Conservation (phyloP, 306 rosid species). For the Dryas octopetala region DNA sequence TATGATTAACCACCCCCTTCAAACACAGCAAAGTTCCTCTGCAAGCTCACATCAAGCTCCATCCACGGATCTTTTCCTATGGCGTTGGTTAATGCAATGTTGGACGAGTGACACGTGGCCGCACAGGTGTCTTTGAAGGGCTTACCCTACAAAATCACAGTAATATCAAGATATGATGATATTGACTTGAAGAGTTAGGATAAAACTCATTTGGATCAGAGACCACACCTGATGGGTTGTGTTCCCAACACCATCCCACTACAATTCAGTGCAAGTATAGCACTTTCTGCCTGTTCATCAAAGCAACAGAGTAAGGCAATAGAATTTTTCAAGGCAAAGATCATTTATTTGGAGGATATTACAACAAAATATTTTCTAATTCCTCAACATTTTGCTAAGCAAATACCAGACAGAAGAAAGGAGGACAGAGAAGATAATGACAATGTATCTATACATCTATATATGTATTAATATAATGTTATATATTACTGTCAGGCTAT, state of each 20-base stretch:
- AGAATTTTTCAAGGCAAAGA: not conserved
- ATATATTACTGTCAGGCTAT: too few species aligned
- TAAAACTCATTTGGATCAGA: not conserved
- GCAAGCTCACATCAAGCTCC: constrained; percentile 40
- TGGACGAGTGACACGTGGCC: constrained; percentile 81
- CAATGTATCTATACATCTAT: too few species aligned
- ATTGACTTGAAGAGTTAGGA: constrained; percentile 11
- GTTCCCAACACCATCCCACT: constrained; percentile 91
- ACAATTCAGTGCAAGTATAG: constrained; percentile 81
- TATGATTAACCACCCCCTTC: constrained; percentile 58
- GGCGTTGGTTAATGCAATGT: constrained; percentile 32
- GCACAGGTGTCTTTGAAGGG: constrained; percentile 98
- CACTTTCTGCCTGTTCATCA: constrained; percentile 84
- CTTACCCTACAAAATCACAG: constrained; percentile 68
- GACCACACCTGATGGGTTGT: constrained; percentile 77
- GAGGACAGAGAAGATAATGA: too few species aligned
- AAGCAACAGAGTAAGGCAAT: constrained; percentile 20
- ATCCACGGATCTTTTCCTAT: constrained; percentile 24
- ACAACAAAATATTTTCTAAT: not conserved
- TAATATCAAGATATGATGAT: constrained; percentile 11
- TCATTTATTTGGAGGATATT: not conserved
- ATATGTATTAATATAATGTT: too few species aligned
- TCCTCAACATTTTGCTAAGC: not conserved
- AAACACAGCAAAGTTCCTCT: constrained; percentile 32
- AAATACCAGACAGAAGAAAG: not conserved